Evolutionary conservation across 139 green algal species (phyloP), one percentile per base, ranked within the genome.

Genomic region (Haematococcus sp.): DNA sequence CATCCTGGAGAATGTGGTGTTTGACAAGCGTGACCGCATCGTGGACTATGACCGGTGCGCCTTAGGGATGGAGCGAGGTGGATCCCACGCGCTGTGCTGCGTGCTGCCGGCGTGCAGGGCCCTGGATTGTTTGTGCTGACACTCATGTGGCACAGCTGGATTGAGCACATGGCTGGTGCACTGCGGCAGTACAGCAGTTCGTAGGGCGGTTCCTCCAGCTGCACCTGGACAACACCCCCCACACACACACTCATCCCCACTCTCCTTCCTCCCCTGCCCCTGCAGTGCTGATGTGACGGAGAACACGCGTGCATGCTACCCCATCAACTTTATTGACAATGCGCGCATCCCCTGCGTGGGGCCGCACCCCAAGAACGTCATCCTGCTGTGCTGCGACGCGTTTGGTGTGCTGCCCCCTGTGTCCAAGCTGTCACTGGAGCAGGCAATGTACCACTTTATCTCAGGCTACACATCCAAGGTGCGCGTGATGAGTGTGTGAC

Each of bases 381-480:
- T 89, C 13, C 73, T 89, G 70, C 81, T 89, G 52, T 84, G 80
- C 59, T 89, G 84, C 65, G 80, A 87, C 78, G 94, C 94, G 4
- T 98, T 98, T 82, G 95, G 95, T 28, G 93, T 97, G 68, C 86
- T 97, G 73, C 93, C 93, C 0, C 93, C 93, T 13, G 89, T 97
- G 23, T 81, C 76, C 63, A 87, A 87, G 66, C 87, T 98, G 23
- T 95, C 84, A 23, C 78, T 75, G 32, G 89, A 93, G 76, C 94
- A 98, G 81, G 94, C 94, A 33, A 98, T 98, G 94, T 98, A 98
- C 81, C 92, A 97, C 75, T 98, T 98, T 79, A 91, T 99, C 67
- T 90, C 73, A 13, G 95, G 95, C 20, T 98, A 98, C 90, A 99
- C 95, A 2, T 89, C 93, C 66, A 98, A 98, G 88, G 95, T 96